Percentiles rank a stretch among this genome's conserved stretches.
Conservation (phyloP, 1,139 yeast species). For the Debaryomyces sp. region DNA sequence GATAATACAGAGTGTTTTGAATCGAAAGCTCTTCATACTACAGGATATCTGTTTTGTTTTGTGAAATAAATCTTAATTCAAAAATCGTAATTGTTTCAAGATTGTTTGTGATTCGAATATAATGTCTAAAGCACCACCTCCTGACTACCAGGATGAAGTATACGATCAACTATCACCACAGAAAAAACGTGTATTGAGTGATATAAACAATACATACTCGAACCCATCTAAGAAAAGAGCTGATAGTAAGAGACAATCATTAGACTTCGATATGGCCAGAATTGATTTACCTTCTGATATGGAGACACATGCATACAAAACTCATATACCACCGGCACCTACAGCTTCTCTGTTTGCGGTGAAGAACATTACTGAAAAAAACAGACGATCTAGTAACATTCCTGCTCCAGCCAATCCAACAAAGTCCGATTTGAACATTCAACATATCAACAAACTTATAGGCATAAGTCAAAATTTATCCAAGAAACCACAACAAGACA, state of each 20-base stretch:
- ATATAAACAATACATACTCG: constrained; percentile 13
- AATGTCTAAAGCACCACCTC: not conserved
- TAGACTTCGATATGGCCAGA: constrained; percentile 20
- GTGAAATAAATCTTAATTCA: not conserved
- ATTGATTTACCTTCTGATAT: constrained; percentile 12
- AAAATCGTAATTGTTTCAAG: constrained; percentile 1
- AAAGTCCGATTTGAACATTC: constrained; percentile 8
- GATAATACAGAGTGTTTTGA: not conserved
- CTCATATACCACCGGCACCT: constrained; percentile 13
- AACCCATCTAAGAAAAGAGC: constrained; percentile 1
- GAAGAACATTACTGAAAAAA: constrained; percentile 9
- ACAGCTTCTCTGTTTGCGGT: constrained; percentile 5
- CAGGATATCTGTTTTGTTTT: not conserved
- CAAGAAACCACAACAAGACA: constrained; percentile 3
- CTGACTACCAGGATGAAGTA: not conserved
- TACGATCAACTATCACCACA: constrained; percentile 1
- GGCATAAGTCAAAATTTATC: constrained; percentile 10
- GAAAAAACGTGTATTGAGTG: constrained; percentile 21
- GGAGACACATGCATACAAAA: constrained; percentile 2
- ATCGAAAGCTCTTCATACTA: not conserved
- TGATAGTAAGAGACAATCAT: constrained; percentile 13
- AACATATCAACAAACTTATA: constrained; percentile 12
- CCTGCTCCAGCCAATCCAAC: constrained; percentile 11
- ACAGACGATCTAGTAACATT: constrained; percentile 9
- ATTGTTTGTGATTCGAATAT: constrained; percentile 3